Evolutionary conservation across 129 eudicot species (phyloP).

Genomic region (Daucus carota): DH1_v3.0 NC_030388.2:21188501-21189000

Average conservation of each 20-base stretch:
- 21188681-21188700: background rate
- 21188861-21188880: slow-evolving; percentile 57
- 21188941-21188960: slow-evolving; percentile 90
- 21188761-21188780: background rate
- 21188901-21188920: slow-evolving; percentile 67
- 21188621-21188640: background rate
- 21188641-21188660: background rate
- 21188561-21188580: slow-evolving; percentile 79
- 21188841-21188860: slow-evolving; percentile 72
- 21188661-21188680: background rate
- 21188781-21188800: background rate
- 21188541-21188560: slow-evolving; percentile 45
- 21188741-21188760: background rate
- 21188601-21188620: background rate
- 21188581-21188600: background rate
- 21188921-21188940: slow-evolving; percentile 69
- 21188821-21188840: background rate
- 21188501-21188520: slow-evolving; percentile 76
- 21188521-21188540: slow-evolving; percentile 91
- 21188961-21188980: slow-evolving; percentile 57
- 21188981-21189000: background rate
- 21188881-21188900: slow-evolving; percentile 74
- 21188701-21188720: background rate
- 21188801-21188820: background rate
- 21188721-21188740: background rate